Percentiles rank a stretch among this genome's conserved stretches.
phyloP scores from a whole-genome alignment of 768 basidiomycete species.

The Cystofilobasidium capitatum region DNA sequence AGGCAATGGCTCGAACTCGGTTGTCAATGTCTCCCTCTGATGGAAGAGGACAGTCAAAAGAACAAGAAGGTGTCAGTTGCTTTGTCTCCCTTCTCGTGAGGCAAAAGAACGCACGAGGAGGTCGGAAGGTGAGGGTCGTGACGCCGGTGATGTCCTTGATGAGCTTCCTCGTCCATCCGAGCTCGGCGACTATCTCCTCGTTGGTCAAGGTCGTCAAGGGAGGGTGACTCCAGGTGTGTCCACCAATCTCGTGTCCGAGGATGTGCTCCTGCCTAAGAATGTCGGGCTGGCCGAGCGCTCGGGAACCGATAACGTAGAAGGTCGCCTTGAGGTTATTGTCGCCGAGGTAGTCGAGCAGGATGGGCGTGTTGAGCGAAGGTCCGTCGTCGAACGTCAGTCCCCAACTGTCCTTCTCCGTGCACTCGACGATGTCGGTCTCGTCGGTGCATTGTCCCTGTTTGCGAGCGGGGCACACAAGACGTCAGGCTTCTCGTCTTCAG shows the following conservation, averaged over 20 bases:
- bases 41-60: constrained; percentile 18
- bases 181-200: constrained; percentile 71
- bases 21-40: constrained; percentile 49
- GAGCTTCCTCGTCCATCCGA: constrained; percentile 76
- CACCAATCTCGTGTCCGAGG: constrained; percentile 63
- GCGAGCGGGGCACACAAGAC: not conserved
- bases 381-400: constrained; percentile 43
- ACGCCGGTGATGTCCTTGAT: constrained; percentile 68
- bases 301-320: constrained; percentile 53
- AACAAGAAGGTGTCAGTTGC: constrained; percentile 23
- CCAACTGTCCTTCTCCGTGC: constrained; percentile 56
- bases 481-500: no score
- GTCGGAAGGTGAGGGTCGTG: constrained; percentile 59
- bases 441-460: constrained; percentile 18
- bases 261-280: constrained; percentile 68
- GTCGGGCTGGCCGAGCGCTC: constrained; percentile 57
- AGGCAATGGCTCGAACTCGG: constrained; percentile 72
- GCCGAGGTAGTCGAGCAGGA: constrained; percentile 53
- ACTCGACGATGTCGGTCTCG: constrained; percentile 37
- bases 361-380: constrained; percentile 65
- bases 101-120: constrained; percentile 45
- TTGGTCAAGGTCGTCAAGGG: constrained; percentile 54
- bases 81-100: no score
- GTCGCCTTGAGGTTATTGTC: constrained; percentile 63
- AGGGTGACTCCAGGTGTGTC: constrained; percentile 67